Conservation (phyloP, 1,284 basidiomycete species). For the Fistulina hepatica region DNA sequence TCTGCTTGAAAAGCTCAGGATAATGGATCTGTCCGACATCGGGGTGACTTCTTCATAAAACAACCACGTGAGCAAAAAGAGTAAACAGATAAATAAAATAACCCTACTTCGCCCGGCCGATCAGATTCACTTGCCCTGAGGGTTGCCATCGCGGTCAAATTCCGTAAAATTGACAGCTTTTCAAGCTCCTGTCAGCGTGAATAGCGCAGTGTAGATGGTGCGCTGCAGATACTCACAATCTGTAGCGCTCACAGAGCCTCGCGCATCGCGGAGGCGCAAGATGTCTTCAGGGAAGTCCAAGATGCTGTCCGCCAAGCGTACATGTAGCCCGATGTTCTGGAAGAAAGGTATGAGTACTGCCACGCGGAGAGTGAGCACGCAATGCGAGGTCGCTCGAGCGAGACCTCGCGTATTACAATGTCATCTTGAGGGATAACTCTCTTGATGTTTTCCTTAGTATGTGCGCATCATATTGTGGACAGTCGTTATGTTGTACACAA, state of each 20-base stretch:
- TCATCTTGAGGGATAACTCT: no score
- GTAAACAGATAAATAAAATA: neutral
- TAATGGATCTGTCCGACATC: slow-evolving; percentile 68
- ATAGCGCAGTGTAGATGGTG: neutral
- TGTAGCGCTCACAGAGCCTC: slow-evolving; percentile 41
- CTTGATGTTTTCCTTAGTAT: no score
- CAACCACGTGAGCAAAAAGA: neutral
- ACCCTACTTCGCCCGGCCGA: slow-evolving; percentile 60
- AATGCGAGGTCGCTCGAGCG: slow-evolving; percentile 58
- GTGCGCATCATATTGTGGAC: no score
- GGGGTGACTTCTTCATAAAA: slow-evolving; percentile 68
- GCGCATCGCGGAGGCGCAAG: slow-evolving; percentile 38
- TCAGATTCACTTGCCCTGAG: slow-evolving; percentile 59
- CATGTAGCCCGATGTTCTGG: slow-evolving; percentile 50
- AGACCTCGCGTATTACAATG: slow-evolving; percentile 53
- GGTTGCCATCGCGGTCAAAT: slow-evolving; percentile 55
- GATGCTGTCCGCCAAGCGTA: slow-evolving; percentile 36
- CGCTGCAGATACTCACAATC: slow-evolving; percentile 43
- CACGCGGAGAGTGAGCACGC: slow-evolving; percentile 58
- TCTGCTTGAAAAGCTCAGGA: slow-evolving; percentile 53
- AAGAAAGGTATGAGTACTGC: slow-evolving; percentile 69
- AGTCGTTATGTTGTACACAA: no score
- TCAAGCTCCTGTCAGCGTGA: neutral
- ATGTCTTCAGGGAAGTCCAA: slow-evolving; percentile 49
- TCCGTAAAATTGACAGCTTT: slow-evolving; percentile 67